Evolutionary conservation across 805 yeast species (phyloP).

Genomic region (Starmerella kuoi): DNA sequence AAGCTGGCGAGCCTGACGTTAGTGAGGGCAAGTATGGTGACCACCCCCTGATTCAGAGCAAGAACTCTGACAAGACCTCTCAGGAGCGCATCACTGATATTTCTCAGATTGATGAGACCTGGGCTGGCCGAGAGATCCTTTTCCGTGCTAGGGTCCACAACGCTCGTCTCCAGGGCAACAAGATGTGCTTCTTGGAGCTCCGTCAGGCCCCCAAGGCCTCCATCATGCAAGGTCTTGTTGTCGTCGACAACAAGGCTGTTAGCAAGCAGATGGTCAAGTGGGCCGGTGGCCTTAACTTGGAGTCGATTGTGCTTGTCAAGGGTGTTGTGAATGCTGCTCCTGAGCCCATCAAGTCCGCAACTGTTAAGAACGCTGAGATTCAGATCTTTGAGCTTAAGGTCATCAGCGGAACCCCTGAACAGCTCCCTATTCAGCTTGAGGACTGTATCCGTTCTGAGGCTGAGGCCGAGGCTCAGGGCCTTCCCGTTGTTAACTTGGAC

Average conservation of each 20-base stretch:
- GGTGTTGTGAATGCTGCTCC: constrained; percentile 77
- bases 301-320: constrained; percentile 80
- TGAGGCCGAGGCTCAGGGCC: constrained; percentile 60
- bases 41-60: constrained; percentile 72
- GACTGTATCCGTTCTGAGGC: constrained; percentile 96
- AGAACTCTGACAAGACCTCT: constrained; percentile 44
- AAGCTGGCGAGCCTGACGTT: constrained; percentile 66
- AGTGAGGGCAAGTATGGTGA: constrained; percentile 85
- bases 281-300: constrained; percentile 76
- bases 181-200: constrained; percentile 77
- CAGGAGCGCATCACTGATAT: constrained; percentile 45
- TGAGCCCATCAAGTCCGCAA: constrained; percentile 78
- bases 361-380: constrained; percentile 83
- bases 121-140: constrained; percentile 64
- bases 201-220: constrained; percentile 65
- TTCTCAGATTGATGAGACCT: constrained; percentile 38
- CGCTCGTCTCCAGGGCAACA: constrained; percentile 90
- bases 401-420: constrained; percentile 79
- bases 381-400: constrained; percentile 60
- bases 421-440: constrained; percentile 87
- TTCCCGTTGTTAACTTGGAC: constrained; percentile 91
- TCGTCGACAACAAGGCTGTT: constrained; percentile 55
- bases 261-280: constrained; percentile 96
- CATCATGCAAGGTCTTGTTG: constrained; percentile 72
- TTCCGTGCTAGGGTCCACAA: constrained; percentile 92